Evolutionary conservation across 2,329 filamentous ascomycete species (phyloP), one percentile per base, ranked within the genome.

Genomic region (Fusarium robinianum): DNA sequence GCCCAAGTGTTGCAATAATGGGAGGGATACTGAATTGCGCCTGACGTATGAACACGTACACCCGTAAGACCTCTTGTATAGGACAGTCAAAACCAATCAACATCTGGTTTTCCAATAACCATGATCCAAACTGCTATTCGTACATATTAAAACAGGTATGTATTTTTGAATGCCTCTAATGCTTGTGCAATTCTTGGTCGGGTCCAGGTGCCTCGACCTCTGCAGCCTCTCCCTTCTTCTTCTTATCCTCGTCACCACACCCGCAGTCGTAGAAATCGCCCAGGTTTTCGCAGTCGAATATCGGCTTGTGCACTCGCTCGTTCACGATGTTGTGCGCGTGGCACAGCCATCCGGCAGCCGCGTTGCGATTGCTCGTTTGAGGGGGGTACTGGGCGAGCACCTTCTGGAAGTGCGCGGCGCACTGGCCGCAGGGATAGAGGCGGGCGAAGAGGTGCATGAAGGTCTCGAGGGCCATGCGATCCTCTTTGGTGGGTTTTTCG

Each of bases 191-290:
- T 34, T 55, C 32, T 6, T 43, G 46, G 8, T 53, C 55, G 8
- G 51, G 39, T 17, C 45, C 44, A 27, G 54, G 46, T 4, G 35
- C 45, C 36, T 51, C 35, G 36, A 37, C 49, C 53, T 65, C 24
- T 51, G 33, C 41, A 11, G 26, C 40, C 40, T 57, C 62, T 33
- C 58, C 52, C 45, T 62, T 60, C 59, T 68, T 72, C 51, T 75
- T 71, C 58, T 74, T 73, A 12, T 75, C 74, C 48, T 83, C 81
- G n/a, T 85, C 83, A 10, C 81, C 83, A 59, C 84, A 87, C 1
- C 84, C 84, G 60, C 84, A 87, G 62, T 87, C 83, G 66, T 87
- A 87, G 62, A 84, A 84, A 58, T 87, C 83, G 11, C 83, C 83
- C 60, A 87, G 83, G 19, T 82, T 79, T 45, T 73, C 79, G 58